phyloP scores from a whole-genome alignment of 495 filamentous ascomycete genomes.

The Aspergillus nanangensis region DNA sequence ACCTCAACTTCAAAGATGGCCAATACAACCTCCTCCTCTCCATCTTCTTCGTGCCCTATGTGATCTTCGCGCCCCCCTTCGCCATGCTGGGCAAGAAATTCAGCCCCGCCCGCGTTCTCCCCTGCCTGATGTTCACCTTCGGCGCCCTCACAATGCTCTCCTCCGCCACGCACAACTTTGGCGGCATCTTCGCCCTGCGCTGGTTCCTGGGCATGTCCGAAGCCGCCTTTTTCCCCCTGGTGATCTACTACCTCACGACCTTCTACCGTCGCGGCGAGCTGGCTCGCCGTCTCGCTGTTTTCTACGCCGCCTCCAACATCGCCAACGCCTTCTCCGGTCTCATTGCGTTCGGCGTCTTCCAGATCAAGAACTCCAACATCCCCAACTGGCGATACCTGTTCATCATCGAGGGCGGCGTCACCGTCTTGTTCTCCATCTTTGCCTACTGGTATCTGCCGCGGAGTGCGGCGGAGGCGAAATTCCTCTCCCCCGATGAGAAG shows the following conservation, averaged over 20 bases:
- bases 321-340: slow-evolving; percentile 71
- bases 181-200: slow-evolving; percentile 56
- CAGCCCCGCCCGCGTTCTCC: slow-evolving; percentile 59
- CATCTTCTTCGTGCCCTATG: slow-evolving; percentile 78
- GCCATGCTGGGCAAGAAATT: slow-evolving; percentile 67
- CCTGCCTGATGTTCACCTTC: slow-evolving; percentile 64
- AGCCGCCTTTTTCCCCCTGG: slow-evolving; percentile 69
- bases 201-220: slow-evolving; percentile 66
- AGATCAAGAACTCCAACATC: slow-evolving; percentile 53
- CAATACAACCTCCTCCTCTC: slow-evolving; percentile 69
- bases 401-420: slow-evolving; percentile 65
- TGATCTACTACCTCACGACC: slow-evolving; percentile 54
- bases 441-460: slow-evolving; percentile 68
- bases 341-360: slow-evolving; percentile 72
- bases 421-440: slow-evolving; percentile 60
- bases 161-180: slow-evolving; percentile 55
- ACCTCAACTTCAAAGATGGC: slow-evolving; percentile 50
- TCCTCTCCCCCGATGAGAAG: slow-evolving; percentile 62
- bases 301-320: slow-evolving; percentile 73
- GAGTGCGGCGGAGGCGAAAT: slow-evolving; percentile 57
- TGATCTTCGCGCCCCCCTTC: slow-evolving; percentile 61
- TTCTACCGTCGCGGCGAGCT: slow-evolving; percentile 78
- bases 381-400: slow-evolving; percentile 72
- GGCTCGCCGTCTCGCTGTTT: slow-evolving; percentile 68
- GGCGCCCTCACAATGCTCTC: slow-evolving; percentile 55